A percentile compares a stretch with the other conserved stretches of the same genome.
These are phyloP conservation scores for Auxenochlorella pyrenoidosa DNA, from an alignment of 139 green algal genomes.

Conservation along the genomic window DNA sequence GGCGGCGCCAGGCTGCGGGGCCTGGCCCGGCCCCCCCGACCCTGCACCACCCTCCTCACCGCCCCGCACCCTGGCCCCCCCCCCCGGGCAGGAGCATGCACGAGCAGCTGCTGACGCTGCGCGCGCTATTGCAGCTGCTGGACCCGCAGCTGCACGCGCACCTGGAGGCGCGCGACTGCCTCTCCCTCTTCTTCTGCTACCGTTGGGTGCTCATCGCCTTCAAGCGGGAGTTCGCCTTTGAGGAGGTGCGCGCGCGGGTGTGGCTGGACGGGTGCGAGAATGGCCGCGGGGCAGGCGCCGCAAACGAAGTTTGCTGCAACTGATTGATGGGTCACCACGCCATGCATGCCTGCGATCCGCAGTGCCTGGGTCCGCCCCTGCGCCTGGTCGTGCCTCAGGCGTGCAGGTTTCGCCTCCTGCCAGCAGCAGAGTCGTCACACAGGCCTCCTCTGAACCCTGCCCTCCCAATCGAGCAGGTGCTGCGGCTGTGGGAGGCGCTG, in stretches of 20 bases:
- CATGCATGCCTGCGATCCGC: background rate
- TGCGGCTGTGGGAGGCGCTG: constrained; percentile 91
- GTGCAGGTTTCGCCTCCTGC: background rate
- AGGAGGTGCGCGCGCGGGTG: constrained; percentile 61
- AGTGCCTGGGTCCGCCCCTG: no score
- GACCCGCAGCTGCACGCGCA: constrained; percentile 83
- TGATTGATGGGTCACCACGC: background rate
- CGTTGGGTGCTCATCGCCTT: constrained; percentile 94
- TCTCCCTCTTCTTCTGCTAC: constrained; percentile 93
- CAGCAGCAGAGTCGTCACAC: background rate
- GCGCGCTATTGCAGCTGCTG: constrained; percentile 76
- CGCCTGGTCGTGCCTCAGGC: no score
- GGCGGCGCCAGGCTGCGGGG: no score
- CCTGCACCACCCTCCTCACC: background rate
- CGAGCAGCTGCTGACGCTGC: constrained; percentile 79
- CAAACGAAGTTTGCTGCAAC: no score
- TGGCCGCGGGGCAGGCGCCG: no score
- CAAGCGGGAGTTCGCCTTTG: constrained; percentile 91
- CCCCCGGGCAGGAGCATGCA: constrained; percentile 76
- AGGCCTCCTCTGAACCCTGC: background rate
- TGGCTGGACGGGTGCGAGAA: no score
- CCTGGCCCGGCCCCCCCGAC: background rate
- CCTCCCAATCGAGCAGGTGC: constrained; percentile 57
- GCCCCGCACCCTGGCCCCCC: background rate
- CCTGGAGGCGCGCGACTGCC: constrained; percentile 72